Evolutionary conservation across 495 filamentous ascomycete species (phyloP).

Genomic region (Penicillium steckii): DNA sequence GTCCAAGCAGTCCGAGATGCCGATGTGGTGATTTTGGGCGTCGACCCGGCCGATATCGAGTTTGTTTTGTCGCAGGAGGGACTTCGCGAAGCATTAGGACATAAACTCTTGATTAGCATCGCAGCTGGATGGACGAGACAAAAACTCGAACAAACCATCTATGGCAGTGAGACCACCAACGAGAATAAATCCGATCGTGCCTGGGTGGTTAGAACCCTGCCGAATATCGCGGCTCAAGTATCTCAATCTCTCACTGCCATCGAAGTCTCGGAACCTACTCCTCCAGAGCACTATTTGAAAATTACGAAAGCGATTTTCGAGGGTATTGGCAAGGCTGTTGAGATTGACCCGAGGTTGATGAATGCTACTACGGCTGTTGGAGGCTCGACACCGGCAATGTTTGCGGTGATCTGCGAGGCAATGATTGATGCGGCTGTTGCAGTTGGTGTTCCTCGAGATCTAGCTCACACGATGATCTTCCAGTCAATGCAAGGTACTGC

Average conservation of each 20-base stretch:
- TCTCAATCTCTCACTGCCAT: constrained; percentile 39
- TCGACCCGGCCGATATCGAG: constrained; percentile 33
- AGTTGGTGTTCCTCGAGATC: constrained; percentile 38
- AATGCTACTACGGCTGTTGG: constrained; percentile 39
- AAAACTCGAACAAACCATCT: constrained; percentile 30
- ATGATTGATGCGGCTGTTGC: constrained; percentile 46
- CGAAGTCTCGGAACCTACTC: constrained; percentile 26
- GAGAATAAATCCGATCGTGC: constrained; percentile 13
- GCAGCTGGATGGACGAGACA: constrained; percentile 40
- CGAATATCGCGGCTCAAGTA: constrained; percentile 40
- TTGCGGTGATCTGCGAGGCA: constrained; percentile 43
- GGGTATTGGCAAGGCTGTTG: constrained; percentile 33
- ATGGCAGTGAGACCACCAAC: constrained; percentile 17
- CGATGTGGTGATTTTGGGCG: constrained; percentile 31
- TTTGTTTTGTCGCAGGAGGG: constrained; percentile 22
- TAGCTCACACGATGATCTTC: constrained; percentile 38
- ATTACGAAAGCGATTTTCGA: constrained; percentile 36
- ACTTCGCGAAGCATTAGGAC: constrained; percentile 20
- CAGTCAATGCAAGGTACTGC: constrained; percentile 43
- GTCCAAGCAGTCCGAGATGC: constrained; percentile 19
- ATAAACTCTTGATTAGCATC: constrained; percentile 42
- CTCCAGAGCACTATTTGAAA: constrained; percentile 23
- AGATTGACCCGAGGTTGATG: constrained; percentile 33
- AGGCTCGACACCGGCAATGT: constrained; percentile 42
- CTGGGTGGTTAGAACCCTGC: constrained; percentile 36